These are phyloP conservation scores for Remersonia thermophila DNA, from an alignment of 2,329 filamentous ascomycete species.

Conservation along the genomic window DNA sequence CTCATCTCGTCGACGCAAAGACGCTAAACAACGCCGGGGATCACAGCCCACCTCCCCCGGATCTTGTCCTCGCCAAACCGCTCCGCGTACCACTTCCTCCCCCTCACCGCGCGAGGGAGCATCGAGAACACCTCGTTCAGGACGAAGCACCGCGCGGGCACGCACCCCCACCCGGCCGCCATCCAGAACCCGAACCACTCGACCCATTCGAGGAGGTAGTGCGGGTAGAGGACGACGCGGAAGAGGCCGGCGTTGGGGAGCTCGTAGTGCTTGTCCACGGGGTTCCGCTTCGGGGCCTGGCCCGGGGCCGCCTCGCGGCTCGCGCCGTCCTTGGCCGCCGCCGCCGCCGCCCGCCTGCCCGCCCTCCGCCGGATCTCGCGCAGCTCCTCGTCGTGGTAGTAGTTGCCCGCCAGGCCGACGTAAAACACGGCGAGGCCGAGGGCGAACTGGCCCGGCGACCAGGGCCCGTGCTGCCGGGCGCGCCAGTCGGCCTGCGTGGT, in stretches of 20 bases:
- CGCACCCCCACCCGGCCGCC: constrained; percentile 51
- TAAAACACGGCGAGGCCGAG: constrained; percentile 65
- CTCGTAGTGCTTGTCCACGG: constrained; percentile 72
- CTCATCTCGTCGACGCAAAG: too few relatives aligned
- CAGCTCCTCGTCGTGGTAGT: constrained; percentile 80
- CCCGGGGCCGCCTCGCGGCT: background rate
- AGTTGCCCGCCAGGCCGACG: constrained; percentile 65
- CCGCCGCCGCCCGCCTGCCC: constrained; percentile 27
- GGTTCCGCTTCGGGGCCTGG: constrained; percentile 35
- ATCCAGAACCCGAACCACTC: constrained; percentile 91
- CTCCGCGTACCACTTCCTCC: constrained; percentile 74
- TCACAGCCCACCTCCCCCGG: constrained; percentile 58
- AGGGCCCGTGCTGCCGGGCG: constrained; percentile 24
- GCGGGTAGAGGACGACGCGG: constrained; percentile 70
- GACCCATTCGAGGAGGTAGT: constrained; percentile 94
- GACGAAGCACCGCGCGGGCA: constrained; percentile 69
- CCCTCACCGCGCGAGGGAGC: constrained; percentile 72
- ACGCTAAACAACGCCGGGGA: constrained; percentile 33
- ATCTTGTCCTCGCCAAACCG: constrained; percentile 80
- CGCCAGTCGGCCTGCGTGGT: constrained; percentile 42
- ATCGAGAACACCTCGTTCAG: constrained; percentile 83
- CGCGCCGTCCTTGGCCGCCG: constrained; percentile 33
- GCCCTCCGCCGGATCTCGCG: constrained; percentile 72
- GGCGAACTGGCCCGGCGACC: constrained; percentile 33
- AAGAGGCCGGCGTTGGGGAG: constrained; percentile 79